Evolutionary conservation across 345 rosid species (phyloP).

Genomic region (Microcos paniculata): DNA sequence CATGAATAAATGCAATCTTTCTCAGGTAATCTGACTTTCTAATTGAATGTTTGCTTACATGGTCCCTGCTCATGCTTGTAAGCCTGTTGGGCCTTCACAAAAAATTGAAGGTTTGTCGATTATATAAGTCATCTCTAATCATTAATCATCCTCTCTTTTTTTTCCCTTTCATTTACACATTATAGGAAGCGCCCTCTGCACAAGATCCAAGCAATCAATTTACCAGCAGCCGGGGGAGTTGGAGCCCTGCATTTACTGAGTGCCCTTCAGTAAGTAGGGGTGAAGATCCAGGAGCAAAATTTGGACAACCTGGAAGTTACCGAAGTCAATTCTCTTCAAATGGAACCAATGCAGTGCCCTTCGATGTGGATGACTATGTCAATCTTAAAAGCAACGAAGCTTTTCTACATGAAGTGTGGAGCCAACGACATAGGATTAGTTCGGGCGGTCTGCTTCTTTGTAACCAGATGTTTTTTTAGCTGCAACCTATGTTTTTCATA

Average conservation of each 20-base stretch:
- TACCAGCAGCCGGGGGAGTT: slow-evolving; percentile 76
- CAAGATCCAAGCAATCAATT: slow-evolving; percentile 41
- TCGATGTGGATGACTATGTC: slow-evolving; percentile 65
- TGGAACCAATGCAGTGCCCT: slow-evolving; percentile 26
- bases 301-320: slow-evolving; percentile 26
- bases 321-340: slow-evolving; percentile 8
- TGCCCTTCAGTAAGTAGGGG: slow-evolving; percentile 24
- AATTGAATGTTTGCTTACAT: background rate
- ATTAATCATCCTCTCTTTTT: background rate
- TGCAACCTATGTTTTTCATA: background rate
- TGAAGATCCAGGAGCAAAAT: slow-evolving; percentile 26
- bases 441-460: slow-evolving; percentile 69
- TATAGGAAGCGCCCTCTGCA: slow-evolving; percentile 44
- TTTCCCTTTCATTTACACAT: background rate
- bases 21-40: slow-evolving; percentile 37
- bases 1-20: slow-evolving; percentile 38
- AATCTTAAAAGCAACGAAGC: slow-evolving; percentile 49
- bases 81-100: background rate
- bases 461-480: slow-evolving; percentile 42
- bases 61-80: background rate
- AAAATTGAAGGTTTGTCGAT: background rate
- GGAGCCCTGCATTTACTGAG: slow-evolving; percentile 57
- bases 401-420: slow-evolving; percentile 61
- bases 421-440: slow-evolving; percentile 58
- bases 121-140: background rate